Conservation (phyloP, 345 rosid species). For the Excoecaria agallocha region DNA sequence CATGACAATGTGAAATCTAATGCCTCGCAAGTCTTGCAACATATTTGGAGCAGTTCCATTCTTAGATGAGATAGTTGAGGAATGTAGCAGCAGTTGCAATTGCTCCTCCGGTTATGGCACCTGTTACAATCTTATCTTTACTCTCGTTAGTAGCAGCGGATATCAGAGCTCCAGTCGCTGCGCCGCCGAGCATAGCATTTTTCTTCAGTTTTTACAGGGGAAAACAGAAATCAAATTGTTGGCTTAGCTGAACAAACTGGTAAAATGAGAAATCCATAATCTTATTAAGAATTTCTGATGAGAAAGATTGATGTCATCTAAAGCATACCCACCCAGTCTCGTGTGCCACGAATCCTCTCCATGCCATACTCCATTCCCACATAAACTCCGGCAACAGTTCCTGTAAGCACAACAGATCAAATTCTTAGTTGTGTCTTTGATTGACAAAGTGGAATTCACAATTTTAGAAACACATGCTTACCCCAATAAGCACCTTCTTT, state of each 20-base stretch:
- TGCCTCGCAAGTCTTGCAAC: neutral
- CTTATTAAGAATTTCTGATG: neutral
- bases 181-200: conserved; percentile 89
- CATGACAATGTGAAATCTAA: neutral
- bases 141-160: conserved; percentile 50
- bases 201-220: conserved; percentile 48
- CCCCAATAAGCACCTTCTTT: conserved; percentile 91
- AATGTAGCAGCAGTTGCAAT: conserved; percentile 80
- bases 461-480: conserved; percentile 29
- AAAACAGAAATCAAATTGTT: neutral
- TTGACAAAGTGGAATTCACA: too few species aligned
- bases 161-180: conserved; percentile 64
- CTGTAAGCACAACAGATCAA: conserved; percentile 28
- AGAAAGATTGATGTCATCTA: neutral
- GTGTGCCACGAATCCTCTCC: conserved; percentile 65
- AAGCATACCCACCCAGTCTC: conserved; percentile 56
- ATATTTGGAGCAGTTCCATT: neutral
- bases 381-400: conserved; percentile 69
- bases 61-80: conserved; percentile 47
- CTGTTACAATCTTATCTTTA: conserved; percentile 51
- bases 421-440: neutral
- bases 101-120: conserved; percentile 76
- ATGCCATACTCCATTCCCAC: conserved; percentile 71
- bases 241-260: neutral
- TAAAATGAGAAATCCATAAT: neutral